Evolutionary conservation across 2,329 filamentous ascomycete species (phyloP), one percentile per base, ranked within the genome.

Genomic region (Pezicula carpinea): DNA sequence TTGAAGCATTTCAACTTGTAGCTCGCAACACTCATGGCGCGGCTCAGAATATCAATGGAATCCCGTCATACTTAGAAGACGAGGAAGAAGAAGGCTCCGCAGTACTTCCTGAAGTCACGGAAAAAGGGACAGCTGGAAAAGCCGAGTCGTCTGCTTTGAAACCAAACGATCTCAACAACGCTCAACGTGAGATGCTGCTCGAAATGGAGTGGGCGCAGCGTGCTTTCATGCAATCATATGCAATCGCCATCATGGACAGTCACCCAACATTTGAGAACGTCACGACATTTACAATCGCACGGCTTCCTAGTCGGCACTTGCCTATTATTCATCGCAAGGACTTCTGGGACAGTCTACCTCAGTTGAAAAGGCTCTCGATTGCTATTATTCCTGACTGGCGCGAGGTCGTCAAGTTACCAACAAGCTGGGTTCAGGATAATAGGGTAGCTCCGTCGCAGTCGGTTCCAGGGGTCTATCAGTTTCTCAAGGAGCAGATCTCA

Each of bases 161-260:
- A 34, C 82, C 82, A 3, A 67, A 69, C 2, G 66, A 69, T 26
- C 71, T 87, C n/a, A 78, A 76, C 1, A 71, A 71, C 48, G 71
- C 77, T n/a, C 85, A 88, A 60, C 79, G 75, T 44, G 82, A 86
- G 62, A 82, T 85, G 78, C 64, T 88, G 2, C 66, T 84, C 32
- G 83, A 87, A 60, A 78, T 81, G 3, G 77, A 82, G 44, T 86
- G 83, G 80, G 82, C 82, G 6, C 82, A 87, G 53, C 71, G 77
- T 44, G 83, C 82, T 15, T 83, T 87, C 59, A 70, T 87, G 39
- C 77, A 82, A 41, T 84, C 83, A 1, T 87, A 83, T 54, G 75
- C 82, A 53, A 75, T 86, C 40, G 76, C 80, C 1, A 64, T 87
- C 36, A 76, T 82, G 19, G 80, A 86, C 56, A 84, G 83, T 49